Base-by-base conservation (phyloP, 129 eudicot genomes). In the Scalesia atractyloides region DNA sequence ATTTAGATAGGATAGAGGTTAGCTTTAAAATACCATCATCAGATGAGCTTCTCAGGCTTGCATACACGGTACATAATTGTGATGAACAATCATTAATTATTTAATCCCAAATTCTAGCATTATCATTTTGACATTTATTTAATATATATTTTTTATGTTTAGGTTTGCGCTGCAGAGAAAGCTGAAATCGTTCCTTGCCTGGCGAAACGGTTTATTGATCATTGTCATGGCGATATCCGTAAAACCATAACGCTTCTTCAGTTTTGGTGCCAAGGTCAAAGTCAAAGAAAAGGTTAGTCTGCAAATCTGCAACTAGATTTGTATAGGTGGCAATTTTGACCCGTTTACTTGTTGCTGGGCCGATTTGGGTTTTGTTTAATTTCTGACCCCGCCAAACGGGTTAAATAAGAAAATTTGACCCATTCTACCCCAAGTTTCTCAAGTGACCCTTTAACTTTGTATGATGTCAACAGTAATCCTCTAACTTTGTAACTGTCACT, bases 191-290 rank as follows among this genome's bases (percentile, higher is more conserved):
- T 86, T 59, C 84, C 90, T 78, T 73, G 52, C 33, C 20, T 91
- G 59, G 73, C 84, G 44, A 83, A 91, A 79, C 83, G 91, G 66
- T 85, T 83, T 74, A 79, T 88, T 61, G 80, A 78, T 44, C 62
- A 66, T 61, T 88, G 99, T 68, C 76, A 86, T 68, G 79, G 96
- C 57, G 99, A 95, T 85, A 91, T 95, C 19, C 99, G 99, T 58
- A 95, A 88, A 84, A 90, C 88, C 68, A 81, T 95, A 69, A 81
- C 72, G 87, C 86, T 79, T 70, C 96, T 95, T 74, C 99, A 95
- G 87, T 95, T 95, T 72, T 95, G 99, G 99, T 91, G 91, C 81
- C 99, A 95, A 80, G 91, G 96, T 52, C 89, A 88, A 83, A 66
- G 53, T 63, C 63, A 46, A 30, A 67, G 50, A 75, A 70, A 71